Conservation (phyloP, 371 early-diverging fungal genomes). For the Rhizopus sp. region DNA sequence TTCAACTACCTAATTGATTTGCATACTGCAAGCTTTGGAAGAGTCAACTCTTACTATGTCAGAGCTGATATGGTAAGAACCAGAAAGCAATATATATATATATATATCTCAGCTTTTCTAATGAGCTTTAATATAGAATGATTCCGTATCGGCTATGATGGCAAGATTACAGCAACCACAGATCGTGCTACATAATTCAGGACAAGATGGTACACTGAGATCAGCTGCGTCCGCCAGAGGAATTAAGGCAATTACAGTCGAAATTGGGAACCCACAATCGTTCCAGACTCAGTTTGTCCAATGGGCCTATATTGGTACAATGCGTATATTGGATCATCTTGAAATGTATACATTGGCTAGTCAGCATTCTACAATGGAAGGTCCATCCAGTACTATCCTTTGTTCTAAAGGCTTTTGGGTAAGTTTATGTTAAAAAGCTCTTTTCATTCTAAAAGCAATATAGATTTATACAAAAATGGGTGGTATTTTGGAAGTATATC, state of each 20-base stretch:
- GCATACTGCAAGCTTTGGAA: conserved; percentile 87
- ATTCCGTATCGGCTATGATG: conserved; percentile 70
- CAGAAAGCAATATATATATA: background rate
- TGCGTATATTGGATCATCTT: conserved; percentile 35
- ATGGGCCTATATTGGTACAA: conserved; percentile 36
- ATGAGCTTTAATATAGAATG: conserved; percentile 36
- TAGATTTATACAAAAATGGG: conserved; percentile 49
- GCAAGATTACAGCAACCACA: conserved; percentile 89
- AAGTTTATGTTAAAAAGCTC: too few relatives aligned
- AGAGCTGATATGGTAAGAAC: conserved; percentile 71
- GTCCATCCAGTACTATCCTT: conserved; percentile 23
- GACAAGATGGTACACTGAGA: conserved; percentile 67
- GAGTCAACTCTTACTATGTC: conserved; percentile 87
- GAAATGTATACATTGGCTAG: conserved; percentile 26
- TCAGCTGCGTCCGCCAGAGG: conserved; percentile 80
- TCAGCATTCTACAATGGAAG: conserved; percentile 1
- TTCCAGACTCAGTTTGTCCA: conserved; percentile 74
- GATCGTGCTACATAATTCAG: conserved; percentile 53
- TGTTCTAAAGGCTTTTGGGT: conserved; percentile 43
- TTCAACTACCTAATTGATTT: conserved; percentile 86
- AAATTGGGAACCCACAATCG: conserved; percentile 77
- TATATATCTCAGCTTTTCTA: background rate
- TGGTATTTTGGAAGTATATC: conserved; percentile 77
- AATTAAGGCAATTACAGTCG: conserved; percentile 87
- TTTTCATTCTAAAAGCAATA: background rate